Conservation (phyloP, 371 early-diverging fungal genomes). For the Mortierella sp. region DNA sequence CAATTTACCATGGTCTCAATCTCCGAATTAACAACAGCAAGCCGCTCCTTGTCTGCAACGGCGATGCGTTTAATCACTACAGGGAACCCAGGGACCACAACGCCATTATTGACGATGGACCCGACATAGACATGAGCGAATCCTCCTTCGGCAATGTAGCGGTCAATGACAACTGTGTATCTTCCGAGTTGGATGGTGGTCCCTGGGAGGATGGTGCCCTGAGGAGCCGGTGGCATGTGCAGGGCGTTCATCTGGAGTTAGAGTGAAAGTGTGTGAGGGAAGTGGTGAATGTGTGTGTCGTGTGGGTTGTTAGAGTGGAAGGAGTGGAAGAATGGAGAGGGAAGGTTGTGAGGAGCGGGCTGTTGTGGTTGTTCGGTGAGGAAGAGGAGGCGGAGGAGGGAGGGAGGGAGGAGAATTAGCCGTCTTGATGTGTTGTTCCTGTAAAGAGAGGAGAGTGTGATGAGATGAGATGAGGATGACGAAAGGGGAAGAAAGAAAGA, state of each 20-base stretch:
- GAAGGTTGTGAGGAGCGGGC: neutral
- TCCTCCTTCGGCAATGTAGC: conserved; percentile 75
- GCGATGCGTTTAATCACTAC: conserved; percentile 87
- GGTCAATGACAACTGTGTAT: conserved; percentile 62
- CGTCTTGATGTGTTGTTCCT: neutral
- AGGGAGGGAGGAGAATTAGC: neutral
- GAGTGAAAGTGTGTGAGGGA: neutral
- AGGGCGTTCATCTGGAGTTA: conserved; percentile 31
- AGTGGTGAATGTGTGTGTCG: neutral
- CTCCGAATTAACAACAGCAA: conserved; percentile 79
- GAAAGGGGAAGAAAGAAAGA: neutral
- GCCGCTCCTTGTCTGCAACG: conserved; percentile 77
- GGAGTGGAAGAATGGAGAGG: neutral
- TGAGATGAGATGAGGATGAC: conserved; percentile 2
- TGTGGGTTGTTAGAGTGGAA: neutral
- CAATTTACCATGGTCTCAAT: conserved; percentile 80
- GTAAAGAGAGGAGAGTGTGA: neutral
- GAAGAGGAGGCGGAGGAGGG: neutral
- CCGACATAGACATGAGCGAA: conserved; percentile 90
- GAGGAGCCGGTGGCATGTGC: conserved; percentile 25
- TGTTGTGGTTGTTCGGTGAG: neutral
- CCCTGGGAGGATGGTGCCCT: conserved; percentile 62
- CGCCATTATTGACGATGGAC: conserved; percentile 67
- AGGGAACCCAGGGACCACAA: conserved; percentile 27
- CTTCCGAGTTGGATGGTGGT: conserved; percentile 62